A percentile compares a stretch with the other conserved stretches of the same genome.
These are phyloP conservation scores for Sisymbrium irio DNA, from an alignment of 345 rosid genomes.

Conservation along the genomic window DNA sequence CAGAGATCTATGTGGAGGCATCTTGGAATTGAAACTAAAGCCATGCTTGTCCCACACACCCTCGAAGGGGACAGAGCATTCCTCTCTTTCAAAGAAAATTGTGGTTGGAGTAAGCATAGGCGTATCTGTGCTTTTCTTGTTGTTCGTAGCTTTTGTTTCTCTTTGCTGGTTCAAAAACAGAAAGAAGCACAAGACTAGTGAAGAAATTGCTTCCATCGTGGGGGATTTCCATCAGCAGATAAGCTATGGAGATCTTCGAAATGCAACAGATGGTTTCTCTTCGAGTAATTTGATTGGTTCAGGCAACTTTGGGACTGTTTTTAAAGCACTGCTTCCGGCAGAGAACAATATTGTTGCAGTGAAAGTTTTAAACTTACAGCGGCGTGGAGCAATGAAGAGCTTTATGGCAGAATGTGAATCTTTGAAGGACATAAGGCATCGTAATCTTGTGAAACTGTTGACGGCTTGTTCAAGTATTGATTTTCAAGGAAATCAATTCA, in stretches of 20 bases:
- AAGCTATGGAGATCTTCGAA: neutral
- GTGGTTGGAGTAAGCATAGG: neutral
- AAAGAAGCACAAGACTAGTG: neutral
- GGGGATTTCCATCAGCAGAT: neutral
- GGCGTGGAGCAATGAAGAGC: slow-evolving; percentile 43
- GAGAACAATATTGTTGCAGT: slow-evolving; percentile 23
- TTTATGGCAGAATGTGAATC: slow-evolving; percentile 49
- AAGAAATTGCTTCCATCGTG: neutral
- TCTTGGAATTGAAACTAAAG: neutral
- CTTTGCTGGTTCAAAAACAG: neutral
- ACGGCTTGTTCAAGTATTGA: slow-evolving; percentile 53
- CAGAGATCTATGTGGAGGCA: neutral
- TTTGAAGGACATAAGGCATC: too few relatives aligned
- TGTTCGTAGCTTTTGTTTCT: neutral
- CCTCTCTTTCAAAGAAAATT: neutral
- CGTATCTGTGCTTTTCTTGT: neutral
- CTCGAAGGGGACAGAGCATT: neutral
- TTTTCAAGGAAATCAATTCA: slow-evolving; percentile 45
- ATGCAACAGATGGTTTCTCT: neutral
- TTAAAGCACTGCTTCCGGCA: neutral
- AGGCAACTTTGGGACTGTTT: too few relatives aligned
- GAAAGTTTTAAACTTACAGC: slow-evolving; percentile 41
- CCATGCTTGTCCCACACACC: neutral
- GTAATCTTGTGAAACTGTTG: slow-evolving; percentile 46
- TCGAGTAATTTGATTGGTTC: neutral